These are phyloP conservation scores for Scalesia atractyloides DNA, from an alignment of 129 eudicot species.

Conservation along the genomic window DNA sequence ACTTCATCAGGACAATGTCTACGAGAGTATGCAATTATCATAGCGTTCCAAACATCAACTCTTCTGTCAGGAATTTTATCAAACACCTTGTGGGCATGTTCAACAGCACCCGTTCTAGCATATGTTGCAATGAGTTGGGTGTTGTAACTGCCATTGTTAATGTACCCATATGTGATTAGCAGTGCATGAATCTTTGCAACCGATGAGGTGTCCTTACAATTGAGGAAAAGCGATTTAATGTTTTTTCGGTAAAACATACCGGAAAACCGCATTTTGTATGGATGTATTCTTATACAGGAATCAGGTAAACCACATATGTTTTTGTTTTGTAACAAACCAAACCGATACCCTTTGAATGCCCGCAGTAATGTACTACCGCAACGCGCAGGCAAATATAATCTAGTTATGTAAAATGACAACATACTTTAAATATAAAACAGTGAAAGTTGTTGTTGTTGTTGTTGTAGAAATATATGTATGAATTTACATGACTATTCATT, in stretches of 20 bases:
- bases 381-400: neutral
- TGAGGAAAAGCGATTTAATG: constrained; percentile 38
- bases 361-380: neutral
- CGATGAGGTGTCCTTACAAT: constrained; percentile 44
- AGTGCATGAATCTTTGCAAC: constrained; percentile 61
- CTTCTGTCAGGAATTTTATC: constrained; percentile 59
- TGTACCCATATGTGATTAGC: constrained; percentile 46
- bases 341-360: neutral
- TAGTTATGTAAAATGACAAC: neutral
- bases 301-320: too few relatives aligned
- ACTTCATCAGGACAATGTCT: constrained; percentile 44
- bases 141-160: constrained; percentile 37
- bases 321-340: too few relatives aligned
- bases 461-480: neutral
- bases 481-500: constrained; percentile 16
- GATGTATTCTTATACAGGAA: too few relatives aligned
- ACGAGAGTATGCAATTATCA: constrained; percentile 56
- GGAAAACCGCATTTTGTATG: too few relatives aligned
- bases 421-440: neutral
- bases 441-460: neutral
- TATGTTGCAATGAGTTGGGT: constrained; percentile 62
- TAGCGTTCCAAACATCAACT: constrained; percentile 71
- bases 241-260: constrained; percentile 32
- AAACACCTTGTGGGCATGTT: constrained; percentile 62
- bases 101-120: constrained; percentile 48